phyloP scores from a whole-genome alignment of 257 asterid genomes.

The Linderniella brevidens region DNA sequence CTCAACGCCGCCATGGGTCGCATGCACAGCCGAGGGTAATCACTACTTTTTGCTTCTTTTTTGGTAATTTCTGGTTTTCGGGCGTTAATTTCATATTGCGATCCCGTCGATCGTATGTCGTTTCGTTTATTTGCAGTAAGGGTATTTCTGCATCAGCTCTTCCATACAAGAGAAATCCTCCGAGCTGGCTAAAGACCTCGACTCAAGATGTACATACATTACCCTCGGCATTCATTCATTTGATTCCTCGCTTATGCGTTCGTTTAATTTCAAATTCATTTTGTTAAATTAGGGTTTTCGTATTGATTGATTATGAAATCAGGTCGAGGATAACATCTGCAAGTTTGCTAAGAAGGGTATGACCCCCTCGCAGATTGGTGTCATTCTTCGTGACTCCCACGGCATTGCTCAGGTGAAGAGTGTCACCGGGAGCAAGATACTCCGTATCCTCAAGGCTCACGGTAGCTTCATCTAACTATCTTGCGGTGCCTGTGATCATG shows the following conservation, averaged over 20 bases:
- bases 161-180: constrained; percentile 77
- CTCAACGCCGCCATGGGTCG: too few species aligned
- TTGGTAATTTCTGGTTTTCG: neutral
- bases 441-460: constrained; percentile 40
- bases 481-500: neutral
- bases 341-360: constrained; percentile 53
- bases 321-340: constrained; percentile 53
- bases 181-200: constrained; percentile 64
- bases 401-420: constrained; percentile 61
- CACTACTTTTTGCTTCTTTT: neutral
- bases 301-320: constrained; percentile 4
- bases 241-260: neutral
- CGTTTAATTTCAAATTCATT: too few species aligned
- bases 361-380: constrained; percentile 59
- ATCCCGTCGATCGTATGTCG: too few species aligned
- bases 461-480: constrained; percentile 9
- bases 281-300: too few species aligned
- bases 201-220: constrained; percentile 28
- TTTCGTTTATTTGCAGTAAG: constrained; percentile 26
- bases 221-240: too few species aligned
- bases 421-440: constrained; percentile 49
- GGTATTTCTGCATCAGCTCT: constrained; percentile 77
- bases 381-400: constrained; percentile 61
- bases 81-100: too few species aligned
- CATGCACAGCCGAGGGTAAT: too few species aligned